These are phyloP conservation scores for Anisodus tanguticus DNA, from an alignment of 257 asterid genomes.

Conservation along the genomic window DNA sequence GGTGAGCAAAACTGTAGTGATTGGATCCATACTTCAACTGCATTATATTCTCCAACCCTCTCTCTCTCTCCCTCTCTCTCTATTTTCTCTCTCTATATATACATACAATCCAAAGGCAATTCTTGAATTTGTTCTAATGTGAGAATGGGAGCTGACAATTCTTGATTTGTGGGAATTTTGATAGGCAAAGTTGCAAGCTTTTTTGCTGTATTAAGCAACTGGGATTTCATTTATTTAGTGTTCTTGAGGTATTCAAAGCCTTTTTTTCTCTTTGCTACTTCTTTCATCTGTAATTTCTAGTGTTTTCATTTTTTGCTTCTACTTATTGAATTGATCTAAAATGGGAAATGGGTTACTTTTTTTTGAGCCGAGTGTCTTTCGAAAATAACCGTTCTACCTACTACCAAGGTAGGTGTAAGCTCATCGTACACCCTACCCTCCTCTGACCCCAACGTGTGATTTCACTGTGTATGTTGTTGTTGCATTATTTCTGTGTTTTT, in stretches of 20 bases:
- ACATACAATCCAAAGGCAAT: slow-evolving; percentile 32
- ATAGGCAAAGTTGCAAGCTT: slow-evolving; percentile 35
- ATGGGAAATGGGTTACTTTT: slow-evolving; percentile 23
- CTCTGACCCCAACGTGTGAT: too few species aligned
- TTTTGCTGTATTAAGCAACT: too few species aligned
- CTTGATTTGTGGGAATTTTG: slow-evolving; percentile 36
- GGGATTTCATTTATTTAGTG: slow-evolving; percentile 11
- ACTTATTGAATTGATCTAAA: slow-evolving; percentile 7
- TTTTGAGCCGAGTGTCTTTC: neutral
- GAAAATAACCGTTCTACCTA: too few species aligned
- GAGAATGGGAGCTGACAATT: slow-evolving; percentile 35
- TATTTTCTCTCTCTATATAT: slow-evolving; percentile 33
- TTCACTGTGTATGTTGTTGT: too few species aligned
- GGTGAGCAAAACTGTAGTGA: slow-evolving; percentile 47
- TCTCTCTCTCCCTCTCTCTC: neutral
- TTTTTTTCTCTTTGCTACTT: slow-evolving; percentile 23
- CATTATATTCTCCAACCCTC: slow-evolving; percentile 25
- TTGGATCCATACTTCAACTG: slow-evolving; percentile 47
- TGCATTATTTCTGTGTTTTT: neutral
- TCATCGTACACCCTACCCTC: too few species aligned
- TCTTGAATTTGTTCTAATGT: slow-evolving; percentile 24
- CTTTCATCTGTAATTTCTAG: slow-evolving; percentile 28
- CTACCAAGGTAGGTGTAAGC: too few species aligned
- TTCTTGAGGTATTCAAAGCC: slow-evolving; percentile 43
- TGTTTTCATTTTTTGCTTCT: slow-evolving; percentile 32